These are phyloP conservation scores for Aureobasidium subglaciale DNA, from an alignment of 2,329 filamentous ascomycete genomes.

Conservation along the genomic window DNA sequence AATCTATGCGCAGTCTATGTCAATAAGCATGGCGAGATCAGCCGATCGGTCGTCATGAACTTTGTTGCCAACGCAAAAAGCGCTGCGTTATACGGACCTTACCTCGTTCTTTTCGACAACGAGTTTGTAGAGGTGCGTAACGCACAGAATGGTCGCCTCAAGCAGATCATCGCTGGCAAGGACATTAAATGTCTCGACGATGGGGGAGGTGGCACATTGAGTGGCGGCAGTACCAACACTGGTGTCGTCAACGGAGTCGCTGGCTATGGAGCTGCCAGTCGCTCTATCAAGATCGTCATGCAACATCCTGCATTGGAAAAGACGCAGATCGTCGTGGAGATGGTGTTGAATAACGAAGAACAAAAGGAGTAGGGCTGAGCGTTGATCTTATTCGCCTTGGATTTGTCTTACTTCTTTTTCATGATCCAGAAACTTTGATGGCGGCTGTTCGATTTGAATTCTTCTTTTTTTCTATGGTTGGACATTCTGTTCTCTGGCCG, in stretches of 20 bases:
- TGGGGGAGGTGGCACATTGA: constrained; percentile 56
- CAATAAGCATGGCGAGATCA: constrained; percentile 96
- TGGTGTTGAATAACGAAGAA: constrained; percentile 87
- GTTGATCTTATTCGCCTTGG: not conserved
- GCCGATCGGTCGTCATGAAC: constrained; percentile 91
- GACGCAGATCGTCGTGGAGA: constrained; percentile 82
- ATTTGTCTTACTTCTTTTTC: not conserved
- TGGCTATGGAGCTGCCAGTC: constrained; percentile 38
- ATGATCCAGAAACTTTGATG: not conserved
- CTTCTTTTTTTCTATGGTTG: not conserved
- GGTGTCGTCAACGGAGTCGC: constrained; percentile 20
- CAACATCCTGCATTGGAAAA: constrained; percentile 82
- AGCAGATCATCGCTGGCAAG: constrained; percentile 87
- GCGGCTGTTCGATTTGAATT: not conserved
- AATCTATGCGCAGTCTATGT: constrained; percentile 96
- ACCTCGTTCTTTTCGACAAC: constrained; percentile 86
- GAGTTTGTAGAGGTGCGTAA: constrained; percentile 98
- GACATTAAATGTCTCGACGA: constrained; percentile 90
- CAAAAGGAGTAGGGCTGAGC: constrained; percentile 25
- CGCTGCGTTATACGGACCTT: constrained; percentile 84
- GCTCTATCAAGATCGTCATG: constrained; percentile 91
- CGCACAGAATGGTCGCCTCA: constrained; percentile 84
- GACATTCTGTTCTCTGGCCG: not conserved
- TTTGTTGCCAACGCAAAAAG: constrained; percentile 90
- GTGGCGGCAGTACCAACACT: constrained; percentile 39